These are phyloP conservation scores for Chalciporus sphaerocephalus DNA, from an alignment of 768 basidiomycete genomes.

Conservation along the genomic window DNA sequence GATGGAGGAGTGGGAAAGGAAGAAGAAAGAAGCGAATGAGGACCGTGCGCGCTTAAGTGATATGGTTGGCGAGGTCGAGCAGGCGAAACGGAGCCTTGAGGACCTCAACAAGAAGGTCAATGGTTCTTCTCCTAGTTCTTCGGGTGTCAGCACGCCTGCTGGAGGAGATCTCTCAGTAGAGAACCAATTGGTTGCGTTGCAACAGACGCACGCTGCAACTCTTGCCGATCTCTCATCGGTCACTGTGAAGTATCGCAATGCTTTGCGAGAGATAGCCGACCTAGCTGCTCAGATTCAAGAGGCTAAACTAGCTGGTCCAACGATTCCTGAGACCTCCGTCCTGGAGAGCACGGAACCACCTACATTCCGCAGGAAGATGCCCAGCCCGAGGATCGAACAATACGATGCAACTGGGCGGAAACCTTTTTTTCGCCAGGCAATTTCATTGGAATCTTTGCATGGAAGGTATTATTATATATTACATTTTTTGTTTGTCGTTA, in stretches of 20 bases:
- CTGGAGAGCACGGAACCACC: constrained; percentile 42
- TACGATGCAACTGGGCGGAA: constrained; percentile 53
- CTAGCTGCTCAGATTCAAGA: constrained; percentile 89
- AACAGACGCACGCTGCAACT: constrained; percentile 76
- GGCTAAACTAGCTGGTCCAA: constrained; percentile 59
- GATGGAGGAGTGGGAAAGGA: constrained; percentile 75
- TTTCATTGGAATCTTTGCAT: constrained; percentile 84
- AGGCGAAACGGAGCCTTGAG: constrained; percentile 66
- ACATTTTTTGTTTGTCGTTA: constrained; percentile 8
- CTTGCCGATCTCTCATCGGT: constrained; percentile 75
- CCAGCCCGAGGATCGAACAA: constrained; percentile 44
- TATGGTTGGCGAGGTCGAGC: constrained; percentile 66
- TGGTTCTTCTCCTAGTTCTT: constrained; percentile 28
- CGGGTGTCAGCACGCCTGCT: constrained; percentile 28
- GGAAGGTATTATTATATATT: constrained; percentile 52
- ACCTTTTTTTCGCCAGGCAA: constrained; percentile 85
- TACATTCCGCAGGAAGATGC: constrained; percentile 50
- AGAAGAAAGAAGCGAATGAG: constrained; percentile 62
- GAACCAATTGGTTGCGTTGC: constrained; percentile 67
- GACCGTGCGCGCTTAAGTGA: constrained; percentile 62
- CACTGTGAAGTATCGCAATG: constrained; percentile 80
- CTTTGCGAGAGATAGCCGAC: constrained; percentile 89
- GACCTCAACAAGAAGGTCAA: constrained; percentile 30
- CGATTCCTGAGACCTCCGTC: constrained; percentile 38
- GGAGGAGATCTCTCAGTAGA: constrained; percentile 42